phyloP scores from a whole-genome alignment of 352 stramenopile genomes.

The Phytophthora capsici region DNA sequence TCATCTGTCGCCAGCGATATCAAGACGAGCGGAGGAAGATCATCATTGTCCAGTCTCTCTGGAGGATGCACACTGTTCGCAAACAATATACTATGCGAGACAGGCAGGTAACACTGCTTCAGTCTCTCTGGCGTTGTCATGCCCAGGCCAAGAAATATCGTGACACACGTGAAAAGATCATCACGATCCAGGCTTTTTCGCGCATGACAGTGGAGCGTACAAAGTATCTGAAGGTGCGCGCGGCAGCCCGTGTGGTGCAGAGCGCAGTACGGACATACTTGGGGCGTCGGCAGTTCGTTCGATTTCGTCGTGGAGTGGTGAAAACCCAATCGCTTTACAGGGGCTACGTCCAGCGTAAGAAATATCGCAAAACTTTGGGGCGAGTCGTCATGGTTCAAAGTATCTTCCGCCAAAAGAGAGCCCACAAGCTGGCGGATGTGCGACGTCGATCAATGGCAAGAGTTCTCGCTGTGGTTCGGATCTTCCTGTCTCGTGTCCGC shows the following conservation, averaged over 20 bases:
- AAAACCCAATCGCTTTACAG: slow-evolving; percentile 74
- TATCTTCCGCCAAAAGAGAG: slow-evolving; percentile 71
- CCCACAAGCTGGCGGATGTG: slow-evolving; percentile 47
- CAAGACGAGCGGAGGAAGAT: slow-evolving; percentile 66
- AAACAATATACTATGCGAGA: slow-evolving; percentile 58
- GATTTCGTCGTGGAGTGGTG: slow-evolving; percentile 65
- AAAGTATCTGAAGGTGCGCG: slow-evolving; percentile 59
- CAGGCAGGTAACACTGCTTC: slow-evolving; percentile 68
- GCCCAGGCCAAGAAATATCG: slow-evolving; percentile 62
- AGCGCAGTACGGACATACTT: slow-evolving; percentile 73
- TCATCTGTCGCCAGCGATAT: slow-evolving; percentile 78
- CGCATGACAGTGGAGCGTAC: slow-evolving; percentile 69
- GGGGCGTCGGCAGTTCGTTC: slow-evolving; percentile 66
- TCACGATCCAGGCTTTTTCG: slow-evolving; percentile 67
- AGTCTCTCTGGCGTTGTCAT: slow-evolving; percentile 83
- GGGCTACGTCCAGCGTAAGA: slow-evolving; percentile 63
- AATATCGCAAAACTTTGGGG: slow-evolving; percentile 51
- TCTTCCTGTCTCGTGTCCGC: slow-evolving; percentile 84
- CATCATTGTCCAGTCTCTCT: slow-evolving; percentile 80
- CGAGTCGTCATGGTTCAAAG: slow-evolving; percentile 82
- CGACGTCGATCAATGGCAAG: slow-evolving; percentile 74
- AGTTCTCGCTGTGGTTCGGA: slow-evolving; percentile 71
- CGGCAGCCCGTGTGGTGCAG: slow-evolving; percentile 71
- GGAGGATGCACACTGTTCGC: slow-evolving; percentile 75
- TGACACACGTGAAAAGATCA: slow-evolving; percentile 62